A percentile compares a stretch with the other conserved stretches of the same genome.
Conservation (phyloP, 1,284 basidiomycete genomes). For the Rhodofomes roseus region DNA sequence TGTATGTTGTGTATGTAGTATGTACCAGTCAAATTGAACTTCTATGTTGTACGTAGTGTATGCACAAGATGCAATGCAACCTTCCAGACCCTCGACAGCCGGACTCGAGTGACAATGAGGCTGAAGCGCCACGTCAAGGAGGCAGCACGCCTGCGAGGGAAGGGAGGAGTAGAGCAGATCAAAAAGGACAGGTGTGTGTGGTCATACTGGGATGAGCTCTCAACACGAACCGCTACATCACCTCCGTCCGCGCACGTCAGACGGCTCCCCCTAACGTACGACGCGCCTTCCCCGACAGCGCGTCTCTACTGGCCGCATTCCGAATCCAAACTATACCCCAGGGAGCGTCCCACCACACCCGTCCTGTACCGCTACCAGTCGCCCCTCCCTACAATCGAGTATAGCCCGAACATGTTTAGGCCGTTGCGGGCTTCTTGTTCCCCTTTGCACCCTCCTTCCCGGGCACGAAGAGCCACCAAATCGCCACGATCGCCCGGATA, state of each 20-base stretch:
- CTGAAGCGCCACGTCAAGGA: background rate
- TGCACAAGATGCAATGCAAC: background rate
- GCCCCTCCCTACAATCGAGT: background rate
- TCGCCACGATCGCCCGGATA: constrained; percentile 57
- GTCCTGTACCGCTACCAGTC: background rate
- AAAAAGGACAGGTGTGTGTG: background rate
- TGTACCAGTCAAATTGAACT: background rate
- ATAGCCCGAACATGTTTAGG: background rate
- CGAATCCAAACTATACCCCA: background rate
- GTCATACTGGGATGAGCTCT: background rate
- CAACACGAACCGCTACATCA: background rate
- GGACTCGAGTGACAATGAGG: background rate
- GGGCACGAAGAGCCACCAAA: constrained; percentile 70
- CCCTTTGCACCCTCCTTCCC: constrained; percentile 34
- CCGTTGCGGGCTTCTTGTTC: constrained; percentile 13
- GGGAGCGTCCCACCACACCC: background rate
- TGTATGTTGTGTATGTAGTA: background rate
- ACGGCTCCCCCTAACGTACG: background rate
- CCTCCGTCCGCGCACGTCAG: no score
- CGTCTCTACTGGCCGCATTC: background rate
- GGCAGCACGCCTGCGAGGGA: background rate
- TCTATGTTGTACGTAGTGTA: background rate
- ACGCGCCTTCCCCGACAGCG: background rate
- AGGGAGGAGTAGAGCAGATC: background rate
- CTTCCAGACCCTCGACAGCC: background rate